These are phyloP conservation scores for Debaryomyces fabryi DNA, from an alignment of 1,139 yeast species.

Conservation along the genomic window DNA sequence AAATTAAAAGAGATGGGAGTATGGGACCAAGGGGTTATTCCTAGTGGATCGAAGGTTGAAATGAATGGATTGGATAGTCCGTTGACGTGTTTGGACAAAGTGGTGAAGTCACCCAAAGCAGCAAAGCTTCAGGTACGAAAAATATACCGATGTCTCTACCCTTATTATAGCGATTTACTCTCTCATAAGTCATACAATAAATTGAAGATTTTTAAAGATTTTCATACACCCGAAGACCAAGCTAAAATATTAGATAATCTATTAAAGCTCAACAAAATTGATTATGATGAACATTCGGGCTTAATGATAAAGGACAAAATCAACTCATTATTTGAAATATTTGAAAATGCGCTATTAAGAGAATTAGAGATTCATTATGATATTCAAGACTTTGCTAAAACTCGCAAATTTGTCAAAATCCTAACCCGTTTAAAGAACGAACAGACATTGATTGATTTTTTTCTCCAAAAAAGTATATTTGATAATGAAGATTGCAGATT, in stretches of 20 bases:
- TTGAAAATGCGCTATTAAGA: constrained; percentile 69
- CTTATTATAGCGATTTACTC: constrained; percentile 50
- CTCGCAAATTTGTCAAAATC: constrained; percentile 39
- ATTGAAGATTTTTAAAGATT: constrained; percentile 50
- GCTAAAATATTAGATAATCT: constrained; percentile 46
- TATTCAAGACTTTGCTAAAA: constrained; percentile 45
- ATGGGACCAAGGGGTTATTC: constrained; percentile 36
- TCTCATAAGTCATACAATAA: constrained; percentile 51
- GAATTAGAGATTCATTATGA: constrained; percentile 70
- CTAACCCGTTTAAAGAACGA: constrained; percentile 42
- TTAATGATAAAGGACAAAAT: constrained; percentile 48
- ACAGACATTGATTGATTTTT: constrained; percentile 50
- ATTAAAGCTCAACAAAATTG: constrained; percentile 41
- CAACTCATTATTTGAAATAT: constrained; percentile 64
- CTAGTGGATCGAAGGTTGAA: not conserved
- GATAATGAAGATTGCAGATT: constrained; percentile 39
- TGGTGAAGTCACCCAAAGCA: constrained; percentile 40
- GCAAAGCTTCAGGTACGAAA: constrained; percentile 49
- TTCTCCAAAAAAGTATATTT: constrained; percentile 47
- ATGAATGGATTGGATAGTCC: constrained; percentile 26
- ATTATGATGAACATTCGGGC: constrained; percentile 36
- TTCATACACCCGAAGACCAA: constrained; percentile 52
- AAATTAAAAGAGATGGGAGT: constrained; percentile 52
- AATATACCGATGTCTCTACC: constrained; percentile 45
- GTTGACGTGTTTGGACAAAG: constrained; percentile 40